Evolutionary conservation across 75 land plant species (phyloP).

Genomic region (Ceratopteris richardii): DNA sequence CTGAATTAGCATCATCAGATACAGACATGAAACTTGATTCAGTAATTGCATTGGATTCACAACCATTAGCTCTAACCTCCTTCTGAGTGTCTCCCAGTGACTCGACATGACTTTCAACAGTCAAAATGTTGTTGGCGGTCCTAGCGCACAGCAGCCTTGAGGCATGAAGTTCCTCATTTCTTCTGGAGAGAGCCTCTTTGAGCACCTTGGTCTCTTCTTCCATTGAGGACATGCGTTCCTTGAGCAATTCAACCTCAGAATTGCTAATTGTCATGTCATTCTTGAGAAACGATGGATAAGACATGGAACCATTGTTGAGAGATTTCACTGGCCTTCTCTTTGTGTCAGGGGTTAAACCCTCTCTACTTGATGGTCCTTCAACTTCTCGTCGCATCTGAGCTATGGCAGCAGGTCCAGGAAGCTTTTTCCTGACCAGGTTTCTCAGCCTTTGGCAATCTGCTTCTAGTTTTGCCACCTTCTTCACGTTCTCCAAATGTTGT

Average conservation of each 20-base stretch:
- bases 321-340: not conserved
- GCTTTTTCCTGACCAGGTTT: slow-evolving; percentile 19
- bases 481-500: slow-evolving; percentile 23
- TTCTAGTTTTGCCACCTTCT: slow-evolving; percentile 23
- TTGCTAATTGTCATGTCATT: too few relatives aligned
- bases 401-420: slow-evolving; percentile 18
- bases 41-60: not conserved
- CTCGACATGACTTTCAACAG: not conserved
- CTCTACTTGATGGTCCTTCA: not conserved
- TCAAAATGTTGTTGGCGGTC: not conserved
- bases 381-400: not conserved
- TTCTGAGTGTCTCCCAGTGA: not conserved
- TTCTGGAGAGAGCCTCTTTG: not conserved
- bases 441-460: slow-evolving; percentile 28
- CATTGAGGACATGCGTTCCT: not conserved
- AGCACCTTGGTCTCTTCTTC: not conserved
- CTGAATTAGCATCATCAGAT: not conserved
- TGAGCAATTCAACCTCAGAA: too few relatives aligned
- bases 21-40: slow-evolving; percentile 5
- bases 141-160: not conserved
- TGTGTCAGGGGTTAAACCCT: not conserved
- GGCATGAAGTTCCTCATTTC: not conserved
- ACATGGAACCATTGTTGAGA: not conserved
- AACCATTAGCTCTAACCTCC: slow-evolving; percentile 7
- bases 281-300: not conserved